Evolutionary conservation across 148 eudicot genomes (phyloP), one percentile per base, ranked within the genome.

Genomic region (Silene conica): DNA sequence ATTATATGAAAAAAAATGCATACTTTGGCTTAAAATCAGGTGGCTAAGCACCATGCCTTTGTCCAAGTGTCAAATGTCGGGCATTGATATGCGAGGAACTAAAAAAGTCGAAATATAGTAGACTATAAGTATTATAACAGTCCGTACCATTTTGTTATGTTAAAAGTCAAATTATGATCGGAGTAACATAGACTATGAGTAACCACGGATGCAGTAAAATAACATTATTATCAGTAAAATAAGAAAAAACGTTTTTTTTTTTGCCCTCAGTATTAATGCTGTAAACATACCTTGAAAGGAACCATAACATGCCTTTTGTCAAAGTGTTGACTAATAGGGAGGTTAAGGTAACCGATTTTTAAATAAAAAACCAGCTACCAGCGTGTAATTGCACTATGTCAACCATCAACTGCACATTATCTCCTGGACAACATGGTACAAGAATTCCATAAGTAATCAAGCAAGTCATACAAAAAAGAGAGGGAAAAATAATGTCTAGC

Each of bases 331-430:
- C 18, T 50, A 48, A 1, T 19, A 45, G n/a, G 48, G 18, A 63
- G 21, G 57, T 34, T 31, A 63, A 45, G 8, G 63, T 67, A 60
- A 46, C 55, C 63, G 25, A 50, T 65, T 58, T 54, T 56, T 18
- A 73, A 71, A 31, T 65, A 16, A 43, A 65, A 46, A 65, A 45
- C 23, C 52, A 58, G 59, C 19, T 57, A 45, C 23, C 52, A 58
- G 59, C 19, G 46, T 61, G 59, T 25, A 63, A 58, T 46, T 12
- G 8, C 63, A 74, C 80, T 54, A 67, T 67, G 63, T 73, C 77
- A 78, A 78, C 31, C 68, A 60, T 48, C 14, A 78, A 11, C 28
- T 59, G 59, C 34, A 59, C 70, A 78, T 67, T 67, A 67, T 34
- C 58, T 67, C 72, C 71, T 45, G 71, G 70, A 65, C 70, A 67